These are phyloP conservation scores for Arthrobotrys megalospora DNA, from an alignment of 2,329 filamentous ascomycete genomes.

Conservation along the genomic window DNA sequence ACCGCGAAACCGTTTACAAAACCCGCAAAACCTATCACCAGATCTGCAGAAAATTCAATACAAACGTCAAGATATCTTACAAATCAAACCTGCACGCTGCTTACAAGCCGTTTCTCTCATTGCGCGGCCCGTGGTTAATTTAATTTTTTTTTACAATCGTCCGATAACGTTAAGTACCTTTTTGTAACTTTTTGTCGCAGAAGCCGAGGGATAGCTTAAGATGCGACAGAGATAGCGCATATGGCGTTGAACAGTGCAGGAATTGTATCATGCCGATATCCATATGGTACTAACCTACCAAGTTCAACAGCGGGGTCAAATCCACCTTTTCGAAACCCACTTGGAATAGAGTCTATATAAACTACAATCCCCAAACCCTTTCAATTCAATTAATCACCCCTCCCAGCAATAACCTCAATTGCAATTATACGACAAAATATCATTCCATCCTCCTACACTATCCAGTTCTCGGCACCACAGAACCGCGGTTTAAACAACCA, in stretches of 20 bases:
- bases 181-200: neutral
- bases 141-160: neutral
- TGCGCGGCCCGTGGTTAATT: neutral
- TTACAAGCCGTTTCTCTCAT: neutral
- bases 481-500: neutral
- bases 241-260: slow-evolving; percentile 24
- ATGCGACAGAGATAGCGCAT: slow-evolving; percentile 5
- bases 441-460: neutral
- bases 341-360: slow-evolving; percentile 1
- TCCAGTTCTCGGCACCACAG: neutral
- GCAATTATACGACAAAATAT: neutral
- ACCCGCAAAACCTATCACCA: neutral
- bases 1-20: slow-evolving; percentile 20
- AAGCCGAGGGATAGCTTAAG: neutral
- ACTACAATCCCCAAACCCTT: neutral
- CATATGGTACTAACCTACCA: neutral
- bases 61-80: slow-evolving; percentile 12
- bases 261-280: slow-evolving; percentile 33
- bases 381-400: neutral
- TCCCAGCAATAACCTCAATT: neutral
- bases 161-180: neutral
- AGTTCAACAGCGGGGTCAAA: neutral
- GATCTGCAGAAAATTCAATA: neutral
- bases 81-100: slow-evolving; percentile 6
- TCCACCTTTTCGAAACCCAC: neutral